These are phyloP conservation scores for Heterobasidion parviporum DNA, from an alignment of 1,284 basidiomycete genomes.

Conservation along the genomic window DNA sequence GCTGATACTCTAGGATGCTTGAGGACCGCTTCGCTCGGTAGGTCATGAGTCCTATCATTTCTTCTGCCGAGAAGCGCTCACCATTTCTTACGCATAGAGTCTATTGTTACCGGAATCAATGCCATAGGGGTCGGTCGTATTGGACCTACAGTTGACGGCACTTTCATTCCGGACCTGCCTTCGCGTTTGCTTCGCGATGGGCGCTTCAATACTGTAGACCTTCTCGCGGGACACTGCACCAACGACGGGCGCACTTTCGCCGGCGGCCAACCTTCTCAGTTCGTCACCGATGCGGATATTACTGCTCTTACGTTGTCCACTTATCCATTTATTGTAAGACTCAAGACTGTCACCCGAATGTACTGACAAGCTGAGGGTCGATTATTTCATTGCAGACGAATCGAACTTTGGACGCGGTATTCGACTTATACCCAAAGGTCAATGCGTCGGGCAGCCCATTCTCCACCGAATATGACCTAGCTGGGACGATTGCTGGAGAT, in stretches of 20 bases:
- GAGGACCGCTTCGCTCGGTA: constrained; percentile 26
- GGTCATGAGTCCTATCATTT: background rate
- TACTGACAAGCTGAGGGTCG: background rate
- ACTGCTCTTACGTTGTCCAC: constrained; percentile 26
- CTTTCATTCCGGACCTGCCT: constrained; percentile 34
- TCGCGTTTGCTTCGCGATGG: constrained; percentile 29
- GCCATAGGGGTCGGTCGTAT: constrained; percentile 20
- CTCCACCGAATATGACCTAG: constrained; percentile 31
- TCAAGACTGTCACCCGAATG: background rate
- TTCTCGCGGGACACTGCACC: constrained; percentile 35
- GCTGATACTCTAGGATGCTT: constrained; percentile 27
- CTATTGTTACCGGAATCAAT: constrained; percentile 32
- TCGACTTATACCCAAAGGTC: constrained; percentile 31
- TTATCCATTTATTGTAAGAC: constrained; percentile 29
- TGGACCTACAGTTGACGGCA: constrained; percentile 27
- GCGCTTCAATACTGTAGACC: constrained; percentile 30
- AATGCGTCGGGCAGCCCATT: constrained; percentile 27
- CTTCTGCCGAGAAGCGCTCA: too few relatives aligned
- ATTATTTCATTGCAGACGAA: constrained; percentile 22
- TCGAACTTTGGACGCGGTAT: constrained; percentile 25
- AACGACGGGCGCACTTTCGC: constrained; percentile 35
- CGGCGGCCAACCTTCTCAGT: constrained; percentile 27
- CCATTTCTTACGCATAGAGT: constrained; percentile 10
- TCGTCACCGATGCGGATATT: constrained; percentile 32
- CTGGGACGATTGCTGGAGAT: constrained; percentile 32